phyloP scores from a whole-genome alignment of 306 rosid species.

The Senna tora region DNA sequence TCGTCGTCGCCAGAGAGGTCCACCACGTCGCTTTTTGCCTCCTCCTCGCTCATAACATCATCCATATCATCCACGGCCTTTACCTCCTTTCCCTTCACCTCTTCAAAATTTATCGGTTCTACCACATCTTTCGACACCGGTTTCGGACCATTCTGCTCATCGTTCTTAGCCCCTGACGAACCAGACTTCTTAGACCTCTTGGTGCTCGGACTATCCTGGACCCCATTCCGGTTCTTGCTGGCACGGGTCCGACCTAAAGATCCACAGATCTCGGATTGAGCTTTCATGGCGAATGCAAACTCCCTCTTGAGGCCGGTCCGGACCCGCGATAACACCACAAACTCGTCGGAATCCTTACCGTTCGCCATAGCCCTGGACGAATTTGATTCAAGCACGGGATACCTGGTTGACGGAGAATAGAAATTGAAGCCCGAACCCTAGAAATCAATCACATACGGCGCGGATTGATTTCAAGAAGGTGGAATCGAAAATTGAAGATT shows the following conservation, averaged over 20 bases:
- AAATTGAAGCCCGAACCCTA: not conserved
- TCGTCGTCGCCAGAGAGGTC: slow-evolving; percentile 73
- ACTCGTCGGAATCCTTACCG: slow-evolving; percentile 75
- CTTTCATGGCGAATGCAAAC: slow-evolving; percentile 67
- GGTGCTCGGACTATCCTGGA: not conserved
- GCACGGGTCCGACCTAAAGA: slow-evolving; percentile 65
- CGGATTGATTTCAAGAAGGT: not conserved
- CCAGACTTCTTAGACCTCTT: slow-evolving; percentile 46
- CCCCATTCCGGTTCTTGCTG: slow-evolving; percentile 38
- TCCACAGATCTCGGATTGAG: slow-evolving; percentile 54
- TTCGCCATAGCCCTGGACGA: slow-evolving; percentile 65
- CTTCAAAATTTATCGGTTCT: slow-evolving; percentile 11
- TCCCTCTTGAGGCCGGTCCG: slow-evolving; percentile 71
- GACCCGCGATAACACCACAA: slow-evolving; percentile 63
- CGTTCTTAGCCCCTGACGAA: not conserved
- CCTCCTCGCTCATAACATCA: slow-evolving; percentile 60
- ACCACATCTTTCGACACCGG: not conserved
- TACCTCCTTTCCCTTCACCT: slow-evolving; percentile 29
- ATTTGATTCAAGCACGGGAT: not conserved
- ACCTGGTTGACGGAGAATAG: not conserved
- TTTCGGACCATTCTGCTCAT: not conserved
- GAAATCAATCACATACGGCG: slow-evolving; percentile 3
- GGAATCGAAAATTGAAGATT: not conserved
- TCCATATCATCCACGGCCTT: slow-evolving; percentile 29
- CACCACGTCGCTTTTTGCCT: slow-evolving; percentile 76